Evolutionary conservation across 2,329 filamentous ascomycete genomes (phyloP).

Genomic region (Endothia cerciana): DNA sequence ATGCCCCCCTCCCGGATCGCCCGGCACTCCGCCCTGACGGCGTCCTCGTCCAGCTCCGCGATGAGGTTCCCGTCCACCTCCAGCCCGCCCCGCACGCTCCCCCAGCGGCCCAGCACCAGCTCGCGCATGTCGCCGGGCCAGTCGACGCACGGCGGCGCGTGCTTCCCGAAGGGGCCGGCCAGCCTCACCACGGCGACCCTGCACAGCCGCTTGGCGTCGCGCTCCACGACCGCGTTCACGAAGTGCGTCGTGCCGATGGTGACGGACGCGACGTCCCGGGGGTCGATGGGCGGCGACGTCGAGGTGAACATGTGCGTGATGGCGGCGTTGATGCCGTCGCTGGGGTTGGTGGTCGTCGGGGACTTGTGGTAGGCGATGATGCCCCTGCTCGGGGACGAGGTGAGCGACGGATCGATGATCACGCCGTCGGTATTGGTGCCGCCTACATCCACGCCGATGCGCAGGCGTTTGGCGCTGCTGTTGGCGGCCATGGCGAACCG

Average conservation of each 20-base stretch:
- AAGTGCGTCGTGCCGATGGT: constrained; percentile 34
- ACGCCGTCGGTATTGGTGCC: constrained; percentile 35
- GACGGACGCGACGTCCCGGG: constrained; percentile 25
- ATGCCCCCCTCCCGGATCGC: constrained; percentile 39
- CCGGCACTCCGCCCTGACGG: constrained; percentile 45
- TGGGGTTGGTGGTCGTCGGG: constrained; percentile 31
- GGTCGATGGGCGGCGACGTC: constrained; percentile 7
- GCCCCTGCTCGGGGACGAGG: constrained; percentile 37
- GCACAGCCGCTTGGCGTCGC: constrained; percentile 32
- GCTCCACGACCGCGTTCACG: constrained; percentile 33
- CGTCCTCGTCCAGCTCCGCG: constrained; percentile 46
- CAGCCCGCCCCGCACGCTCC: constrained; percentile 53
- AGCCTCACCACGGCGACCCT: constrained; percentile 40
- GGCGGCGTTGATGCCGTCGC: constrained; percentile 30
- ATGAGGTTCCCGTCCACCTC: constrained; percentile 56
- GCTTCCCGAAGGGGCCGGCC: constrained; percentile 36
- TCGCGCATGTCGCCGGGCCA: constrained; percentile 45
- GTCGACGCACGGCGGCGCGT: constrained; percentile 48
- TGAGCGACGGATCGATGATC: constrained; percentile 34
- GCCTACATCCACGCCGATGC: constrained; percentile 24
- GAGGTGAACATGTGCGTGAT: constrained; percentile 26
- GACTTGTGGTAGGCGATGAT: constrained; percentile 31
- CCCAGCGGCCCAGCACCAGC: constrained; percentile 32
- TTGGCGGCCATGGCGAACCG: not conserved
- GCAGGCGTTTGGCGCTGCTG: constrained; percentile 5